Evolutionary conservation across 23 red algal species (phyloP).

Genomic region (Agarophyton chilense): DNA sequence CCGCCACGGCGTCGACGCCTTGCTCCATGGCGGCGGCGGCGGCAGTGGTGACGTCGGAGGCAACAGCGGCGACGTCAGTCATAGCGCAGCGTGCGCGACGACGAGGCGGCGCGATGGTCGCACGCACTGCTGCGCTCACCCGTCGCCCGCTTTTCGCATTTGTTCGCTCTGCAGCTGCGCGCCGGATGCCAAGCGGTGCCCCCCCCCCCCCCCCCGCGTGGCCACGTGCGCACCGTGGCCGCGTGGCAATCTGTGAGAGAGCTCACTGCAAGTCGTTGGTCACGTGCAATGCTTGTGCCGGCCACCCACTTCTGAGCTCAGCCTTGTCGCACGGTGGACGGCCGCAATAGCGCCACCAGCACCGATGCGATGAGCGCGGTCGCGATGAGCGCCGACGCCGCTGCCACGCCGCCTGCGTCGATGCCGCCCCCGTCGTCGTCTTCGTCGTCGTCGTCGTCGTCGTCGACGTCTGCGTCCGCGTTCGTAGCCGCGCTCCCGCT

Average conservation of each 20-base stretch:
- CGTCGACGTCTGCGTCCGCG: background rate
- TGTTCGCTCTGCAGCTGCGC: background rate
- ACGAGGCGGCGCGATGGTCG: background rate
- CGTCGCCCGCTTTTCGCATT: background rate
- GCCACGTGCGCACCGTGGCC: too few species aligned
- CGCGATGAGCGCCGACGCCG: background rate
- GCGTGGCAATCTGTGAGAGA: too few species aligned
- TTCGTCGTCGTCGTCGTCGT: background rate
- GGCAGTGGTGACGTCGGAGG: background rate
- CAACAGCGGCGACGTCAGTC: background rate
- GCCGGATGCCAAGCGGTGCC: background rate
- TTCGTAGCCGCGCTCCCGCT: background rate
- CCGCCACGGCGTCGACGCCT: background rate
- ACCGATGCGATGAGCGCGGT: too few species aligned
- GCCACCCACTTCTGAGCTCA: background rate
- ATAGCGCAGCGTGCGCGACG: background rate
- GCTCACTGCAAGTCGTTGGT: too few species aligned
- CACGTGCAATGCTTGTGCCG: background rate
- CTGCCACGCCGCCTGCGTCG: background rate
- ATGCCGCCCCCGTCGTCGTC: slow-evolving; percentile 10
- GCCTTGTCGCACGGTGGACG: background rate
- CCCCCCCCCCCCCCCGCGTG: too few species aligned
- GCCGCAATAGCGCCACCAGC: too few species aligned
- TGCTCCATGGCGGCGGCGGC: background rate
- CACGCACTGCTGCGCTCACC: background rate